Evolutionary conservation across 2,329 filamentous ascomycete species (phyloP).

Genomic region (Cyanodermella asteris): DNA sequence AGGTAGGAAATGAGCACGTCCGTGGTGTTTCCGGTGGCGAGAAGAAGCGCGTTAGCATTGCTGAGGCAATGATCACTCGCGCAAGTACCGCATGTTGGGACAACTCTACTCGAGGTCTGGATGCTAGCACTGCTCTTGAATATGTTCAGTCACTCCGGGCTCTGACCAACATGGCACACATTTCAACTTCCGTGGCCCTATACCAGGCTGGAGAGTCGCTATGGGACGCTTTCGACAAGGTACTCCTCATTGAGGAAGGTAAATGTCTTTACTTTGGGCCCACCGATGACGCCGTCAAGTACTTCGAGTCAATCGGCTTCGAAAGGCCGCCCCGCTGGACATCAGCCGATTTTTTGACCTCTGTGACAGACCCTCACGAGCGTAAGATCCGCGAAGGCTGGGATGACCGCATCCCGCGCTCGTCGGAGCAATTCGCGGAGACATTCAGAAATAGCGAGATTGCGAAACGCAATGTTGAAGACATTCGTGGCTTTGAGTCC

Average conservation of each 20-base stretch:
- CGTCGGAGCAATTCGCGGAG: constrained; percentile 31
- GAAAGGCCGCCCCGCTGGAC: constrained; percentile 49
- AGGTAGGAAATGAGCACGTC: constrained; percentile 53
- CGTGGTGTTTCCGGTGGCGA: constrained; percentile 51
- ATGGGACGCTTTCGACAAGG: constrained; percentile 43
- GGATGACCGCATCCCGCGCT: constrained; percentile 33
- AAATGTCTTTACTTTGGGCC: constrained; percentile 52
- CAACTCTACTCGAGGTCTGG: constrained; percentile 51
- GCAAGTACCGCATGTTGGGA: constrained; percentile 53
- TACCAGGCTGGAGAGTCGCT: constrained; percentile 41
- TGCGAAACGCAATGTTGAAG: constrained; percentile 20
- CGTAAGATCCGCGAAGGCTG: constrained; percentile 33
- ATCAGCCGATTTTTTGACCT: constrained; percentile 56
- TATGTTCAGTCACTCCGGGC: constrained; percentile 47
- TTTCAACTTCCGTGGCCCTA: constrained; percentile 43
- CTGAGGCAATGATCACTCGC: constrained; percentile 50
- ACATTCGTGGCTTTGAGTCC: constrained; percentile 32
- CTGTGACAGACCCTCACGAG: constrained; percentile 42
- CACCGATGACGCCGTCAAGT: constrained; percentile 39
- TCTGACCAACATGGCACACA: constrained; percentile 39
- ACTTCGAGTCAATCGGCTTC: constrained; percentile 52
- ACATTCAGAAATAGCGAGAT: constrained; percentile 27
- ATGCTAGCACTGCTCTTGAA: constrained; percentile 50
- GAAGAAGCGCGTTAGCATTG: constrained; percentile 61
- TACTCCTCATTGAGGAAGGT: constrained; percentile 43